phyloP scores from a whole-genome alignment of 1,284 basidiomycete species.

The Cystobasidium slooffiae region DNA sequence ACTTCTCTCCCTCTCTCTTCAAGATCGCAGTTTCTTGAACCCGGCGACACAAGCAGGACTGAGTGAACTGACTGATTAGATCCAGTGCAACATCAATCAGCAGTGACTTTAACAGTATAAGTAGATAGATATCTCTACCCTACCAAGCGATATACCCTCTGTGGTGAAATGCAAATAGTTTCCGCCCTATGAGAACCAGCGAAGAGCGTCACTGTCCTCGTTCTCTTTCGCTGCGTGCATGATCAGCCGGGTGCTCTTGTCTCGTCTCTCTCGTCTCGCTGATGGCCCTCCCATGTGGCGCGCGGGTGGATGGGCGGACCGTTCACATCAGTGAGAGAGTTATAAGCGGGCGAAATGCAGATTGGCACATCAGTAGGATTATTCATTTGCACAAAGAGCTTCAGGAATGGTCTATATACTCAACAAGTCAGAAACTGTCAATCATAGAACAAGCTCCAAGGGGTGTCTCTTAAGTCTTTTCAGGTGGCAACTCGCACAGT shows the following conservation, averaged over 20 bases:
- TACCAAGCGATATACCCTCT: not conserved
- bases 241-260: slow-evolving; percentile 2
- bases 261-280: too few relatives aligned
- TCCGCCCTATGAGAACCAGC: slow-evolving; percentile 5
- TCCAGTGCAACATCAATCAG: not conserved
- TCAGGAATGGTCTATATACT: too few relatives aligned
- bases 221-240: not conserved
- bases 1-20: not conserved
- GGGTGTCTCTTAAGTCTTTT: too few relatives aligned
- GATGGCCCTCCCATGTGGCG: not conserved
- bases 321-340: not conserved
- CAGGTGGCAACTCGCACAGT: too few relatives aligned
- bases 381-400: not conserved
- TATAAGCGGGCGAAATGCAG: not conserved
- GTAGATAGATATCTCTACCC: not conserved
- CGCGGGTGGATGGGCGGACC: slow-evolving; percentile 3
- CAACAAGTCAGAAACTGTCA: too few relatives aligned
- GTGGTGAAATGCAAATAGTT: not conserved
- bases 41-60: too few relatives aligned
- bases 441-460: too few relatives aligned
- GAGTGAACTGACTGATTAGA: too few relatives aligned
- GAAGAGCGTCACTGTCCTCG: not conserved
- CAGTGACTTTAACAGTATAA: not conserved
- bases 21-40: slow-evolving; percentile 23
- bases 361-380: not conserved